These are phyloP conservation scores for Tolypocladium paradoxum DNA, from an alignment of 2,329 filamentous ascomycete species.

Conservation along the genomic window DNA sequence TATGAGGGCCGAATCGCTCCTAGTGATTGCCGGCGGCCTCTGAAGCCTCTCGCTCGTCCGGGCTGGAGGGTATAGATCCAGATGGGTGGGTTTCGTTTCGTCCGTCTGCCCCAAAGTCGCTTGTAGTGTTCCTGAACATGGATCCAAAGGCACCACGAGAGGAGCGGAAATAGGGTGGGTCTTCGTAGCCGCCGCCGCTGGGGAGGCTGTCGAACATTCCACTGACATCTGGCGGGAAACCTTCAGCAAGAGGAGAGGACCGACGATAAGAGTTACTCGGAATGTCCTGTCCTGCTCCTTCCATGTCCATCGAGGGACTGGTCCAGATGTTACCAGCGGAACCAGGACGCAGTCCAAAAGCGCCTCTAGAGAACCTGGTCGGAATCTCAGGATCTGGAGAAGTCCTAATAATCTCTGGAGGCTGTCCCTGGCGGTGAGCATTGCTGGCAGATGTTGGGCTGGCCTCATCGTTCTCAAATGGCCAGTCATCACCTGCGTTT, in stretches of 20 bases:
- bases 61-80: slow-evolving; percentile 2
- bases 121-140: background rate
- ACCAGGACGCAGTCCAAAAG: background rate
- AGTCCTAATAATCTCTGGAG: background rate
- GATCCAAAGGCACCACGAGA: slow-evolving; percentile 5
- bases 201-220: background rate
- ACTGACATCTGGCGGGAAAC: background rate
- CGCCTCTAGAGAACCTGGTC: background rate
- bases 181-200: background rate
- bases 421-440: background rate
- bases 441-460: background rate
- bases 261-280: background rate
- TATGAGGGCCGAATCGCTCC: slow-evolving; percentile 10
- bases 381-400: background rate
- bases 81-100: background rate
- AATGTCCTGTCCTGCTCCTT: background rate
- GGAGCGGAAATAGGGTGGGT: background rate
- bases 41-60: slow-evolving; percentile 4
- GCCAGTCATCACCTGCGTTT: background rate
- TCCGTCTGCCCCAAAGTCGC: background rate
- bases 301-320: background rate
- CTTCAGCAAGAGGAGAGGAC: background rate
- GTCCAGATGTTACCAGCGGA: background rate
- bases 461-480: background rate
- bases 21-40: slow-evolving; percentile 14